These are phyloP conservation scores for Suhomyces prunicola DNA, from an alignment of 805 yeast species.

Conservation along the genomic window DNA sequence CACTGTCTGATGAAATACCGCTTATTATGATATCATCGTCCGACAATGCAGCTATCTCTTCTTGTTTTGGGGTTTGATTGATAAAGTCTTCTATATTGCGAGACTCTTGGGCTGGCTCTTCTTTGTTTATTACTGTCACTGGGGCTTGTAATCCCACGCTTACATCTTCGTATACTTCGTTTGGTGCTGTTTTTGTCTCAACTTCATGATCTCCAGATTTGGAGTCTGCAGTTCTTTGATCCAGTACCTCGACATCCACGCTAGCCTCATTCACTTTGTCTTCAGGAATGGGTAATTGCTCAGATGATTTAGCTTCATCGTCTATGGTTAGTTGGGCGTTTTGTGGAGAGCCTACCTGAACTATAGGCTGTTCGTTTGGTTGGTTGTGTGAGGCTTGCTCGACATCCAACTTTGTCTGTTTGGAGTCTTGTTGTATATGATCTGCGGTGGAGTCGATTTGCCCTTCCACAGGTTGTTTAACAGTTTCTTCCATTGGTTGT, in stretches of 20 bases:
- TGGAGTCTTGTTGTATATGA: not conserved
- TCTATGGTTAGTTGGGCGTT: not conserved
- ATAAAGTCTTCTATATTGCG: slow-evolving; percentile 5
- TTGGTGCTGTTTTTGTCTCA: not conserved
- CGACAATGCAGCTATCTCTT: slow-evolving; percentile 8
- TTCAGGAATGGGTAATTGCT: not conserved
- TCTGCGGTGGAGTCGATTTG: not conserved
- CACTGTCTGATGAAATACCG: slow-evolving; percentile 11
- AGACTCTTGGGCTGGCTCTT: not conserved
- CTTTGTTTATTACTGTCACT: not conserved
- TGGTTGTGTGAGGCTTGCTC: not conserved
- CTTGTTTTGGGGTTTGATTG: slow-evolving; percentile 1
- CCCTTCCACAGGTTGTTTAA: not conserved
- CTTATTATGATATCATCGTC: slow-evolving; percentile 14
- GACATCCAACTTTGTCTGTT: not conserved
- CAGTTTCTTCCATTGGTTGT: not conserved
- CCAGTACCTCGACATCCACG: not conserved
- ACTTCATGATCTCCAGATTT: not conserved
- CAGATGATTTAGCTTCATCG: not conserved
- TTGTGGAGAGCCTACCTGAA: not conserved
- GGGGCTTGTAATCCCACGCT: not conserved
- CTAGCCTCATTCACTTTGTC: not conserved
- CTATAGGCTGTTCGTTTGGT: not conserved
- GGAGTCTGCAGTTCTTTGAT: not conserved
- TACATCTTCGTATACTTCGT: not conserved